A percentile compares a stretch with the other conserved stretches of the same genome.
phyloP scores from a whole-genome alignment of 495 filamentous ascomycete species.

The Penicillium argentinense region DNA sequence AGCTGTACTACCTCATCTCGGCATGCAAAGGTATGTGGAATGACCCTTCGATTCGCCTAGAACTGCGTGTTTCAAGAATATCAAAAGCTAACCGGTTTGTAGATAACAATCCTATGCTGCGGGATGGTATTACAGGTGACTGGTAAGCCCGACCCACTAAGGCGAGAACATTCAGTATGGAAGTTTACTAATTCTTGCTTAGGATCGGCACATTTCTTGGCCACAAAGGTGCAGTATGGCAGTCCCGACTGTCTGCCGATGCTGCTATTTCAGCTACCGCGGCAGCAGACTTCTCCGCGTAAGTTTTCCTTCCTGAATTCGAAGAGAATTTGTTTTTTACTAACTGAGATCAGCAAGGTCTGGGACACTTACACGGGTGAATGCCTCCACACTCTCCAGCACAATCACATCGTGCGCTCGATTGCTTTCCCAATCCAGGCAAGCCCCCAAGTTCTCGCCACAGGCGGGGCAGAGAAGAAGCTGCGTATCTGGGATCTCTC shows the following conservation, averaged over 20 bases:
- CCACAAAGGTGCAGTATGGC: slow-evolving; percentile 97
- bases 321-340: not conserved
- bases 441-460: slow-evolving; percentile 79
- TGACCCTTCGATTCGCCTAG: not conserved
- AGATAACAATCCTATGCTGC: slow-evolving; percentile 98
- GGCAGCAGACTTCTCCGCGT: slow-evolving; percentile 95
- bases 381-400: slow-evolving; percentile 80
- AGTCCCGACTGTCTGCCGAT: slow-evolving; percentile 85
- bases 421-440: slow-evolving; percentile 79
- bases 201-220: slow-evolving; percentile 98
- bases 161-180: not conserved
- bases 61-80: not conserved
- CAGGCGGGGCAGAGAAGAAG: slow-evolving; percentile 94
- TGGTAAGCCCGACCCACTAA: slow-evolving; percentile 56
- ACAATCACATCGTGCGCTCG: slow-evolving; percentile 92
- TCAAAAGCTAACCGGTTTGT: slow-evolving; percentile 7
- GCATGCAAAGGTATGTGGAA: slow-evolving; percentile 81
- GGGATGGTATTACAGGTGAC: slow-evolving; percentile 93
- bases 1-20: slow-evolving; percentile 93
- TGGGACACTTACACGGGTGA: slow-evolving; percentile 97
- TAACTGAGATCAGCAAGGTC: slow-evolving; percentile 63
- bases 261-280: slow-evolving; percentile 86
- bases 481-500: slow-evolving; percentile 89
- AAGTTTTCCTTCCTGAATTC: slow-evolving; percentile 29
- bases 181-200: not conserved